A percentile compares a stretch with the other conserved stretches of the same genome.
Evolutionary conservation across 2,329 filamentous ascomycete genomes (phyloP).

Genomic region (Endocalyx cinctus): DNA sequence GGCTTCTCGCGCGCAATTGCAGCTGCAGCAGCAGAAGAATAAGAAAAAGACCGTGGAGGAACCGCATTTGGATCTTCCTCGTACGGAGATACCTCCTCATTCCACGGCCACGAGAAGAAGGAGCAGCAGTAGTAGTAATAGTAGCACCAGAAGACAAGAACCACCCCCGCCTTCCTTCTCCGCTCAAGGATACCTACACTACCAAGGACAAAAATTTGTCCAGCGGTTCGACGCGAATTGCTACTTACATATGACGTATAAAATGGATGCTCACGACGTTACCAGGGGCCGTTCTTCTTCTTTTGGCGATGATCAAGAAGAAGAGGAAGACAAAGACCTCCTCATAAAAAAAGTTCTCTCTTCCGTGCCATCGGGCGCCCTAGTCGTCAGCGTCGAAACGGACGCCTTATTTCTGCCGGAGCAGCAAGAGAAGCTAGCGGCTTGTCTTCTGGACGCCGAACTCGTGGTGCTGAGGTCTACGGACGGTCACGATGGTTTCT

Average conservation of each 20-base stretch:
- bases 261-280: slow-evolving; percentile 35
- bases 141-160: too few relatives aligned
- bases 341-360: slow-evolving; percentile 18
- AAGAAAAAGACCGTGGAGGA: slow-evolving; percentile 5
- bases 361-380: slow-evolving; percentile 17
- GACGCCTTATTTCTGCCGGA: slow-evolving; percentile 29
- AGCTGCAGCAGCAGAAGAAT: slow-evolving; percentile 28
- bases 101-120: slow-evolving; percentile 2
- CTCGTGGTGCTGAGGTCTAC: slow-evolving; percentile 22
- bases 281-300: slow-evolving; percentile 13
- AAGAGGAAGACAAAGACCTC: slow-evolving; percentile 27
- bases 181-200: slow-evolving; percentile 31
- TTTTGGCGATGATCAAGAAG: background rate
- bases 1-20: too few relatives aligned
- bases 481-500: slow-evolving; percentile 32
- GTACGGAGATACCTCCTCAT: slow-evolving; percentile 27
- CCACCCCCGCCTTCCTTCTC: slow-evolving; percentile 29
- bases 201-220: slow-evolving; percentile 34
- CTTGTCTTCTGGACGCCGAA: slow-evolving; percentile 22
- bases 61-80: slow-evolving; percentile 34
- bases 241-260: slow-evolving; percentile 31
- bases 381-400: slow-evolving; percentile 31
- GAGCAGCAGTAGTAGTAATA: slow-evolving; percentile 7
- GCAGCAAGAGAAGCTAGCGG: slow-evolving; percentile 27
- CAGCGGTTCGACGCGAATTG: slow-evolving; percentile 34